Evolutionary conservation across 306 rosid genomes (phyloP).

Genomic region (Gynostemma pentaphyllum): DNA sequence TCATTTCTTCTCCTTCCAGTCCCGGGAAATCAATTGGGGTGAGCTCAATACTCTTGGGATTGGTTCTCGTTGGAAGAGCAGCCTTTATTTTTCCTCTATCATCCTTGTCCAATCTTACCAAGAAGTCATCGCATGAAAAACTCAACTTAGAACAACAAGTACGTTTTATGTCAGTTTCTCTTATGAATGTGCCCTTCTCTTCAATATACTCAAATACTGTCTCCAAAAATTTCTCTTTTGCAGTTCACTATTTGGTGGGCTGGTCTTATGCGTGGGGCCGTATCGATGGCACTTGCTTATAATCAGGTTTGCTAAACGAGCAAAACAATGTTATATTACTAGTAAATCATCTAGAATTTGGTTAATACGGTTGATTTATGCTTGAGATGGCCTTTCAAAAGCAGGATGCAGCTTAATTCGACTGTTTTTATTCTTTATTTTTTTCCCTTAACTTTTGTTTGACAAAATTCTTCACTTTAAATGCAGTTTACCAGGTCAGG

Average conservation of each 20-base stretch:
- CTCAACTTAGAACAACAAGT: slow-evolving; percentile 78
- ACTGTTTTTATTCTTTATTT: neutral
- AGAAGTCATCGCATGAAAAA: slow-evolving; percentile 52
- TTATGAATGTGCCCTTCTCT: neutral
- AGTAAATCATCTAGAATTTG: neutral
- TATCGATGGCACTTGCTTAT: slow-evolving; percentile 92
- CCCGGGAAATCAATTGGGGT: slow-evolving; percentile 75
- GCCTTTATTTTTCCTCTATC: slow-evolving; percentile 89
- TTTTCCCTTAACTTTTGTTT: neutral
- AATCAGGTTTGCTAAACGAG: slow-evolving; percentile 44
- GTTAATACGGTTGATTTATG: no score
- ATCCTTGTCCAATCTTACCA: slow-evolving; percentile 67
- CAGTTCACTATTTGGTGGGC: slow-evolving; percentile 99
- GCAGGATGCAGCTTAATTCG: no score
- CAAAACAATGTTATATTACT: neutral
- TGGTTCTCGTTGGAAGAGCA: slow-evolving; percentile 86
- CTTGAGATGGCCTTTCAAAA: no score
- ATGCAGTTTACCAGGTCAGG: slow-evolving; percentile 80
- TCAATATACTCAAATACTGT: neutral
- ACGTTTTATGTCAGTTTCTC: slow-evolving; percentile 13
- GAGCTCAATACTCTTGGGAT: slow-evolving; percentile 73
- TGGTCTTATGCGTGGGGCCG: slow-evolving; percentile 99
- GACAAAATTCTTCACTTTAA: neutral
- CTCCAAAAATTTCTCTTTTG: neutral
- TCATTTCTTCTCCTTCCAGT: slow-evolving; percentile 23